These are phyloP conservation scores for Wickerhamomyces rabaulensis DNA, from an alignment of 805 yeast genomes.

Conservation along the genomic window DNA sequence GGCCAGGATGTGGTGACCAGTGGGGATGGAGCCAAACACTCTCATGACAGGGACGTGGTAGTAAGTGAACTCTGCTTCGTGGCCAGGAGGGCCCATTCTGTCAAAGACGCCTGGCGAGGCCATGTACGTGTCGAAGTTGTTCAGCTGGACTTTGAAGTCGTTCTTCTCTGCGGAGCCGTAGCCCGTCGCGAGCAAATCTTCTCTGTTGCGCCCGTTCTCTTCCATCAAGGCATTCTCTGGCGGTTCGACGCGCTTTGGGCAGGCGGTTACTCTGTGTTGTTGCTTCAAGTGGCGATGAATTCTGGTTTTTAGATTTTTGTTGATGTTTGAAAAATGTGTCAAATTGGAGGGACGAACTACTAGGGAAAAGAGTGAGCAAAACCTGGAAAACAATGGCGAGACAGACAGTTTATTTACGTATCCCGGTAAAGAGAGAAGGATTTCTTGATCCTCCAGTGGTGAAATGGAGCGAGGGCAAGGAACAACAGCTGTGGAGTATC, in stretches of 20 bases:
- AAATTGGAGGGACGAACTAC: not conserved
- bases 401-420: constrained; percentile 20
- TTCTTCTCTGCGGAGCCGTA: constrained; percentile 1
- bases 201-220: constrained; percentile 1
- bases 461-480: constrained; percentile 21
- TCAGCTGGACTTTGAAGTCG: constrained; percentile 43
- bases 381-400: not conserved
- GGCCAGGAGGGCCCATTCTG: constrained; percentile 24
- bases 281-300: too few species aligned
- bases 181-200: constrained; percentile 1
- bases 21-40: constrained; percentile 63
- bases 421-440: constrained; percentile 22
- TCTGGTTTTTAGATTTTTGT: too few species aligned
- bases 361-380: too few species aligned
- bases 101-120: constrained; percentile 52
- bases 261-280: not conserved
- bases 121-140: constrained; percentile 63
- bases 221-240: not conserved
- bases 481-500: constrained; percentile 20
- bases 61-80: constrained; percentile 22
- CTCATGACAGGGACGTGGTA: constrained; percentile 69
- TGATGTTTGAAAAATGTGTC: not conserved
- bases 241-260: not conserved
- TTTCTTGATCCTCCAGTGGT: constrained; percentile 22
- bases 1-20: constrained; percentile 53